phyloP scores from a whole-genome alignment of 768 basidiomycete species.

The Mycena rosella region DNA sequence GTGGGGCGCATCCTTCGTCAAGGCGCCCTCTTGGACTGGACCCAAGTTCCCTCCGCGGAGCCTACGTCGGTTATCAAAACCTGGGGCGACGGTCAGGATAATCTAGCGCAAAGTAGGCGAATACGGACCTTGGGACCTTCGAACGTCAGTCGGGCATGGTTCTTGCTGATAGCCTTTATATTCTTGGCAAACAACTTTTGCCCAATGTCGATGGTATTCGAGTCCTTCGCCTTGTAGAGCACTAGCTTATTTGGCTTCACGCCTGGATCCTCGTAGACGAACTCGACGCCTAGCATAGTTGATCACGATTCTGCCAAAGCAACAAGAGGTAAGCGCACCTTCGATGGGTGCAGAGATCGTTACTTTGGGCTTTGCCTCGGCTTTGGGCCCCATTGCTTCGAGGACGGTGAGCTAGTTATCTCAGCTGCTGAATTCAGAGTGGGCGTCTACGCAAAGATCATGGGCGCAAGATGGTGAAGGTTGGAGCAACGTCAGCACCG shows the following conservation, averaged over 20 bases:
- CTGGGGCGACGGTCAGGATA: neutral
- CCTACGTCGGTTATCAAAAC: conserved; percentile 32
- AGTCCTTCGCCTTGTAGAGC: conserved; percentile 16
- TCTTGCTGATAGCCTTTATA: neutral
- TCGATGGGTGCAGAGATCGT: conserved; percentile 9
- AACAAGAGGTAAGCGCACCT: neutral
- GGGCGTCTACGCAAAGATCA: too few relatives aligned
- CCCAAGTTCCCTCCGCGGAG: conserved; percentile 29
- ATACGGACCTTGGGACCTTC: conserved; percentile 29
- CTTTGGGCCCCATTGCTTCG: neutral
- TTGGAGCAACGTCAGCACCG: too few relatives aligned
- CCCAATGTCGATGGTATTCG: conserved; percentile 12
- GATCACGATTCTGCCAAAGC: neutral
- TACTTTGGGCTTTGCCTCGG: neutral
- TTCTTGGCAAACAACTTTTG: conserved; percentile 13
- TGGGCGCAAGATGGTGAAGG: too few relatives aligned
- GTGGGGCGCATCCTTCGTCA: conserved; percentile 19
- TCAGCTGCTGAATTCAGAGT: too few relatives aligned
- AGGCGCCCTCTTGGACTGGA: conserved; percentile 30
- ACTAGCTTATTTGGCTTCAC: conserved; percentile 16
- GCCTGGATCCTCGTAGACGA: conserved; percentile 28
- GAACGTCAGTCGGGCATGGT: conserved; percentile 30
- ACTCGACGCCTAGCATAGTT: conserved; percentile 24
- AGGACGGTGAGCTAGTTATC: too few relatives aligned
- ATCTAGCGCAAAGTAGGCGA: neutral